Evolutionary conservation across 2,329 filamentous ascomycete species (phyloP), one percentile per base, ranked within the genome.

Genomic region (Emericellopsis cladophorae): DNA sequence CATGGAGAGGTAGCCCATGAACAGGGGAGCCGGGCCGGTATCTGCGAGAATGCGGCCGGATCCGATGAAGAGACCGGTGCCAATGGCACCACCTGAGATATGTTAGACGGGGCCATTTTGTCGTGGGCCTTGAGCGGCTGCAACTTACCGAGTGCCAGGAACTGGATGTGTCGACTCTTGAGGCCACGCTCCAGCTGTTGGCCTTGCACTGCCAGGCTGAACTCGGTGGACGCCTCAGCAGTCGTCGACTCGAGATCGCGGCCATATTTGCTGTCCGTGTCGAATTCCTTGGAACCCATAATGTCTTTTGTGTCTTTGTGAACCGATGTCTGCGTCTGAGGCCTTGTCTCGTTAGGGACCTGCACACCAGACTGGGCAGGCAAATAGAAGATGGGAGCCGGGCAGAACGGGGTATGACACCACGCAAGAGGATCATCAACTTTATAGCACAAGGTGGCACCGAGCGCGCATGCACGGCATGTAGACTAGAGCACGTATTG

Each of bases 21-120:
- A 71, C 14, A 87, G 61, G 1, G 81, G 79, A 5, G 79, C 81
- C 3, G 78, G 78, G 2, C 78, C 78, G 23, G 70, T 68, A 9
- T 61, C 59, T 29, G 68, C 61, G 40, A 81, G 60, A 40, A 77
- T 74, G 43, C 59, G 59, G 21, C 76, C 76, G 31, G 72, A 76
- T 42, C 76, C 74, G 45, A 81, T 67, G 54, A 81, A 81, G 16
- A 81, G 66, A 49, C 76, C 76, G 4, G 76, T 81, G 42, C 76
- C 76, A 46, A 81, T 79, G 18, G 71, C 74, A 45, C 72, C 71
- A 36, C 58, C 58, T 43, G 26, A 12, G 35, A 12, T 11, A 31
- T 45, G 24, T 35, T 7, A n/a, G 31, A 15, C 31, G 16, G 15
- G 39, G 12, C 36, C 3, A 4, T 11, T 10, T 21, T 18, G 16